Evolutionary conservation across 1,139 yeast species (phyloP).

Genomic region (Debaryomycetaceae sp.): DNA sequence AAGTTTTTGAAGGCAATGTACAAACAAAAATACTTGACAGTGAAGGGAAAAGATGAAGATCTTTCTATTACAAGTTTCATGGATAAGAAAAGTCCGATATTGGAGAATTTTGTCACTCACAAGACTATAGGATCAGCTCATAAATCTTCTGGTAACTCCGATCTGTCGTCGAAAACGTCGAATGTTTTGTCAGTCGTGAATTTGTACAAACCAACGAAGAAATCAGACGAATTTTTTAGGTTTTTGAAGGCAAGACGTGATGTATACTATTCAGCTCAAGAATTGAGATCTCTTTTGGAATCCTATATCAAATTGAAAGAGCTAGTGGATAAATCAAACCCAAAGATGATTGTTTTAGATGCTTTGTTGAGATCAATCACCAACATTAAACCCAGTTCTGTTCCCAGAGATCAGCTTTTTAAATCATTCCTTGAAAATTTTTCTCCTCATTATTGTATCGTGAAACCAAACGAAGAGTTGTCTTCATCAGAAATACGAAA

Average conservation of each 20-base stretch:
- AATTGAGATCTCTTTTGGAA: conserved; percentile 51
- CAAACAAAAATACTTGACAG: conserved; percentile 58
- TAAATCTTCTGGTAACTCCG: conserved; percentile 1
- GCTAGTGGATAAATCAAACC: conserved; percentile 44
- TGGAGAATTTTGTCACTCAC: conserved; percentile 65
- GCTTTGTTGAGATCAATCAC: conserved; percentile 32
- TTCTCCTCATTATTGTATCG: conserved; percentile 55
- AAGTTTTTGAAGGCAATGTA: conserved; percentile 85
- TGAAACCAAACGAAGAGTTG: conserved; percentile 40
- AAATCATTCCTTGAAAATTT: conserved; percentile 51
- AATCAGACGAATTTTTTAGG: conserved; percentile 49
- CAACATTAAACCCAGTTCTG: conserved; percentile 17
- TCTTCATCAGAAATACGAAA: conserved; percentile 38
- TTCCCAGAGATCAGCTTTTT: conserved; percentile 53
- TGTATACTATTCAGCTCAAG: conserved; percentile 48
- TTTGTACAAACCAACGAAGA: conserved; percentile 54
- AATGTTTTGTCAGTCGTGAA: conserved; percentile 34
- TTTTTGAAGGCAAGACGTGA: conserved; percentile 34
- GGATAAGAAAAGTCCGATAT: conserved; percentile 45
- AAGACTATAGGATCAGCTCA: conserved; percentile 16
- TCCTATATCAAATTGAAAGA: conserved; percentile 53
- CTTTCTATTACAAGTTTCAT: conserved; percentile 52
- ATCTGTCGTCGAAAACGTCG: conserved; percentile 7
- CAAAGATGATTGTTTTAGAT: conserved; percentile 54
- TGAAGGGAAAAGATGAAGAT: conserved; percentile 78